Conservation (phyloP, 345 rosid species). For the Pistacia integerrima region DNA sequence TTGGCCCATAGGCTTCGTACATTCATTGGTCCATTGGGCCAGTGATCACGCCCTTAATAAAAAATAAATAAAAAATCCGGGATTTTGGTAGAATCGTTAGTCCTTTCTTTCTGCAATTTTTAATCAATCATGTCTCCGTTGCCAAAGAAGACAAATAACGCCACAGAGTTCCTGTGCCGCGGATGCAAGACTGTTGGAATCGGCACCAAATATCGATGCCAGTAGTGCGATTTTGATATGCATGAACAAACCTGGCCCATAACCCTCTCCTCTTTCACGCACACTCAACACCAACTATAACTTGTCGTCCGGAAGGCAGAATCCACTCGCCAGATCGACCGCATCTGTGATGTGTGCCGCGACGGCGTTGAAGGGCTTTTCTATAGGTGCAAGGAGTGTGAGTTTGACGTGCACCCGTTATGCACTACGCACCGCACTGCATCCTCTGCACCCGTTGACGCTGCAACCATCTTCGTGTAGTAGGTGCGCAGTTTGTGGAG, state of each 20-base stretch:
- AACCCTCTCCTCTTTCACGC: too few relatives aligned
- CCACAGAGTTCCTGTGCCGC: constrained; percentile 30
- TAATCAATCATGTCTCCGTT: neutral
- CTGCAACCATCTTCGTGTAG: too few relatives aligned
- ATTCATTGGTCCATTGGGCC: neutral
- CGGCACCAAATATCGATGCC: constrained; percentile 31
- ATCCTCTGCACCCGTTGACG: neutral
- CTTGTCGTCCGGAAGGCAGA: constrained; percentile 28
- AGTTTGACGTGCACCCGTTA: constrained; percentile 42
- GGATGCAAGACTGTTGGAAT: constrained; percentile 46
- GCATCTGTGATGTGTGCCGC: constrained; percentile 38
- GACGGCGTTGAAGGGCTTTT: constrained; percentile 36
- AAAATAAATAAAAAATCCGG: too few relatives aligned
- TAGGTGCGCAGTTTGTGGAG: too few relatives aligned
- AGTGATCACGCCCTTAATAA: too few relatives aligned
- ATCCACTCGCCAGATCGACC: constrained; percentile 24
- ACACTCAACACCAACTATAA: too few relatives aligned
- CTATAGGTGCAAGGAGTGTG: constrained; percentile 38
- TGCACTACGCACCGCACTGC: constrained; percentile 44
- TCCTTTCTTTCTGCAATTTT: too few relatives aligned
- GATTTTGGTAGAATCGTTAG: too few relatives aligned
- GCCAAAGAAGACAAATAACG: neutral
- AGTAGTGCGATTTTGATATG: constrained; percentile 34
- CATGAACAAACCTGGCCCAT: constrained; percentile 24
- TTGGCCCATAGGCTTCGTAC: neutral